Evolutionary conservation across 352 stramenopile genomes (phyloP), one percentile per base, ranked within the genome.

Genomic region (Globisporangium cederbergense): DNA sequence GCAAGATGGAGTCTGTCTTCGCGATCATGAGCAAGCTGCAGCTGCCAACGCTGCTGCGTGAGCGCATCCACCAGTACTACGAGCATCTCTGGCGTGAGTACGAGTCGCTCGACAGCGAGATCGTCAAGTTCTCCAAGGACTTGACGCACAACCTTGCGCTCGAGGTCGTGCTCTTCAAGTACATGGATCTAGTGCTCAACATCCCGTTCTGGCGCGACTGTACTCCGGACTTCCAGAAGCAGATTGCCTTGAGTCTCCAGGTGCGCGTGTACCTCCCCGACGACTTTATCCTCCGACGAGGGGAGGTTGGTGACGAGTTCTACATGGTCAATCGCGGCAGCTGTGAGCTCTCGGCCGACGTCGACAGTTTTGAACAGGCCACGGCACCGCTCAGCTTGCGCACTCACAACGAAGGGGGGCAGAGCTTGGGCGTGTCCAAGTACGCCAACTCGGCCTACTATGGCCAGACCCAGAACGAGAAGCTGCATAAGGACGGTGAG

Each of bases 151-250:
- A 79, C 22, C 68, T 91, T 3, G 80, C 78, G 10, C 78, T 85
- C 1, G 81, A 91, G 53, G 77, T 90, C 57, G 76, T 77, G 34
- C 62, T 92, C 1, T 95, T 78, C 70, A 90, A 90, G 66, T 93
- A 78, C 75, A 82, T 81, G 71, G 67, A 83, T 25, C 22, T 25
- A 25, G 22, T 25, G 43, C 58, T 86, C 20, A 70, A 79, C 43
- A 71, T 89, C 75, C 53, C 47, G 25, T 46, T 60, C 13, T 58
- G 81, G 75, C 53, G 73, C 1, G 67, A 73, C 9, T 89, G 77
- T 43, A 77, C 72, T 0, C 71, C 73, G 1, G 77, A 89, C 66
- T 82, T 90, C 22, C 22, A 25, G 22, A 25, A 25, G 22, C 22
- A 25, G 22, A 25, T 25, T 86, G 32, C 49, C 22, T 25, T 83